phyloP scores from a whole-genome alignment of 2,329 filamentous ascomycete species.

The Aspergillus melleus region DNA sequence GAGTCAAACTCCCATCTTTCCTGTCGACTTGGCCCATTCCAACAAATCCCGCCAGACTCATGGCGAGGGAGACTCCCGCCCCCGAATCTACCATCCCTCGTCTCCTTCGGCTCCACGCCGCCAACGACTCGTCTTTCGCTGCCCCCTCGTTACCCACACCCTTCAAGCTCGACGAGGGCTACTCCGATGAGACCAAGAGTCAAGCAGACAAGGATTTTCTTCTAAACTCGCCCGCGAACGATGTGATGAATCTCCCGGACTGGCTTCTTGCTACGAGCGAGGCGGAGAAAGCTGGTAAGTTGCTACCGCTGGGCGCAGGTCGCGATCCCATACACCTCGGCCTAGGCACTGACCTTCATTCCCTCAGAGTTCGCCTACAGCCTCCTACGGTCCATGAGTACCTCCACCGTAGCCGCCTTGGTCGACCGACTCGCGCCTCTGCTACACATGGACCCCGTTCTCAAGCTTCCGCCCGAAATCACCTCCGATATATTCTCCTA shows the following conservation, averaged over 20 bases:
- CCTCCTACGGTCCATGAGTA: conserved; percentile 75
- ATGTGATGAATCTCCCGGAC: conserved; percentile 50
- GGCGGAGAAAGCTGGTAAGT: conserved; percentile 55
- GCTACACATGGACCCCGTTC: conserved; percentile 89
- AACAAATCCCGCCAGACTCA: conserved; percentile 12
- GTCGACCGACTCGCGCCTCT: conserved; percentile 78
- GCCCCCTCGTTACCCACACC: conserved; percentile 37
- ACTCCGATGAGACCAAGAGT: conserved; percentile 71
- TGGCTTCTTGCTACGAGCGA: conserved; percentile 58
- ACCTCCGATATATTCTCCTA: conserved; percentile 86
- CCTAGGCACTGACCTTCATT: background rate
- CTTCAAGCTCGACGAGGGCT: conserved; percentile 76
- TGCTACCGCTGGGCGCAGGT: conserved; percentile 6
- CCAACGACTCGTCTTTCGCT: conserved; percentile 29
- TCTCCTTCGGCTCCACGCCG: conserved; percentile 26
- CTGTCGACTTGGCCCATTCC: background rate
- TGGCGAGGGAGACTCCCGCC: conserved; percentile 31
- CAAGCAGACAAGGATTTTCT: conserved; percentile 42
- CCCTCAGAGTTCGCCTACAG: conserved; percentile 75
- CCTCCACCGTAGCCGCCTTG: conserved; percentile 75
- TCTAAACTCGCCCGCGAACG: conserved; percentile 34
- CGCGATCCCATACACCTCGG: background rate
- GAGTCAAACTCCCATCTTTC: background rate
- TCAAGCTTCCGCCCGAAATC: conserved; percentile 83
- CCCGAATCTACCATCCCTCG: conserved; percentile 23